A percentile compares a stretch with the other conserved stretches of the same genome.
phyloP scores from a whole-genome alignment of 2,329 filamentous ascomycete species.

The Penicillium vulpinum region DNA sequence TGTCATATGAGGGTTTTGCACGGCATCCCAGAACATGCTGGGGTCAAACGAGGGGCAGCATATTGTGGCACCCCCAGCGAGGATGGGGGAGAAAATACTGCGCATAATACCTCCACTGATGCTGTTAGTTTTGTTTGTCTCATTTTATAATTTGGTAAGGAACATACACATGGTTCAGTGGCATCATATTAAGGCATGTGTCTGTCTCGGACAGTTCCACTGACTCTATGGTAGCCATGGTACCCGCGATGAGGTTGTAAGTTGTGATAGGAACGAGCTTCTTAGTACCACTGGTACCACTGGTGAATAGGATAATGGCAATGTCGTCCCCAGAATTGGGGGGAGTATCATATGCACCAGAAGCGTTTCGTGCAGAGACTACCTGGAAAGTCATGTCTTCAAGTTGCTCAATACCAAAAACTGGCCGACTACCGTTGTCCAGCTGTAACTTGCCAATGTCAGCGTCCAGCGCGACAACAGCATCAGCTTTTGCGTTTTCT shows the following conservation, averaged over 20 bases:
- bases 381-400: slow-evolving; percentile 39
- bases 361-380: slow-evolving; percentile 7
- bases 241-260: slow-evolving; percentile 53
- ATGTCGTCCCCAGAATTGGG: slow-evolving; percentile 51
- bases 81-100: slow-evolving; percentile 57
- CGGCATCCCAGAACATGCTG: slow-evolving; percentile 57
- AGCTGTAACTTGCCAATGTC: slow-evolving; percentile 16
- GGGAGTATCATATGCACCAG: slow-evolving; percentile 18
- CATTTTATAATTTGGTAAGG: no score
- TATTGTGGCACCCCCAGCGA: slow-evolving; percentile 56
- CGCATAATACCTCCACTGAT: slow-evolving; percentile 54
- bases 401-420: slow-evolving; percentile 29
- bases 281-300: slow-evolving; percentile 60
- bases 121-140: neutral
- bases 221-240: slow-evolving; percentile 55
- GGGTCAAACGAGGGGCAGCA: slow-evolving; percentile 58
- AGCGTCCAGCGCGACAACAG: slow-evolving; percentile 49
- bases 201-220: slow-evolving; percentile 53
- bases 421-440: slow-evolving; percentile 12
- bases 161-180: slow-evolving; percentile 57
- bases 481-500: slow-evolving; percentile 48
- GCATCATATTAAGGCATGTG: slow-evolving; percentile 61
- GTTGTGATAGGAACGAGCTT: slow-evolving; percentile 58
- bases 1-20: slow-evolving; percentile 42
- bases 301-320: slow-evolving; percentile 57